Evolutionary conservation across 2,329 filamentous ascomycete genomes (phyloP).

Genomic region (Truncatella angustata): DNA sequence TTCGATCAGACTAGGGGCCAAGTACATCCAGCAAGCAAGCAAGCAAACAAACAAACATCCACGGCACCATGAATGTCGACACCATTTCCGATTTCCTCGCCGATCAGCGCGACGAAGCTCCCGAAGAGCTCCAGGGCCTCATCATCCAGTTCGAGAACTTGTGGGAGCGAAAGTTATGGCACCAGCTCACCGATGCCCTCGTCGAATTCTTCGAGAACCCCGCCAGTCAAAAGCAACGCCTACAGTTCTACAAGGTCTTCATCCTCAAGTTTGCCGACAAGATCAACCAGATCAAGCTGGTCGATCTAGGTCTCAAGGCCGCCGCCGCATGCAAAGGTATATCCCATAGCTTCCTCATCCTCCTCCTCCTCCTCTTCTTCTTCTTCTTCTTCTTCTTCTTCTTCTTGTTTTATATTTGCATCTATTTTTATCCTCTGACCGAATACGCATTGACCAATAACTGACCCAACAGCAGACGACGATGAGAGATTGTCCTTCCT

Average conservation of each 20-base stretch:
- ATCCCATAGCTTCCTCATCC: too few relatives aligned
- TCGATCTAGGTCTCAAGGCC: conserved; percentile 83
- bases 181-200: conserved; percentile 90
- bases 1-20: background rate
- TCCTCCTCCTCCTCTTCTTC: too few relatives aligned
- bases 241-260: conserved; percentile 91
- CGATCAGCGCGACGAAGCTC: conserved; percentile 83
- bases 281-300: conserved; percentile 98
- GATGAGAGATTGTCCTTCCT: conserved; percentile 84
- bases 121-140: conserved; percentile 81
- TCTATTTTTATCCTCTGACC: background rate
- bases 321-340: conserved; percentile 79
- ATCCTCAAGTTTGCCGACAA: conserved; percentile 95
- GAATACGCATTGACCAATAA: conserved; percentile 8
- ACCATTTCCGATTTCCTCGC: conserved; percentile 89
- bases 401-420: too few relatives aligned
- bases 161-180: conserved; percentile 99
- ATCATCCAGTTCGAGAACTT: conserved; percentile 92
- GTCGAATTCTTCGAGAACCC: conserved; percentile 84
- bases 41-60: too few relatives aligned
- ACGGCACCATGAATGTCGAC: conserved; percentile 71
- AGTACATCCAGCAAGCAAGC: too few relatives aligned
- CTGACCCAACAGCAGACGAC: conserved; percentile 60
- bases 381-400: too few relatives aligned
- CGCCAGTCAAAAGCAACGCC: conserved; percentile 77